phyloP scores from a whole-genome alignment of 495 filamentous ascomycete genomes.

The Cenococcum geophilum region DNA sequence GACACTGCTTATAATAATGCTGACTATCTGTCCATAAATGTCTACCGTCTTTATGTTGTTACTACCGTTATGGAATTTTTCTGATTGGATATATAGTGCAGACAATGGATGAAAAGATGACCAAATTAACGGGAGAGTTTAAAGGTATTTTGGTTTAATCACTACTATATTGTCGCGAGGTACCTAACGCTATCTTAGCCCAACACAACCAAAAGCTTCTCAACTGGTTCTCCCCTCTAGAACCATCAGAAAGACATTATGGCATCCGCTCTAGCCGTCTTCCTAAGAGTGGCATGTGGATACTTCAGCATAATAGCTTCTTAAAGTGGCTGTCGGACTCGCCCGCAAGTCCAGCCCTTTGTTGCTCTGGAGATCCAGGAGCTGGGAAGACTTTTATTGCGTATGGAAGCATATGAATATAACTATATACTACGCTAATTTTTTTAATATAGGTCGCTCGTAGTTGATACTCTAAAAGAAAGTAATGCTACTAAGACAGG shows the following conservation, averaged over 20 bases:
- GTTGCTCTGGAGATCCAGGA: not conserved
- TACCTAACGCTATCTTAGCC: not conserved
- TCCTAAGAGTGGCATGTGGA: not conserved
- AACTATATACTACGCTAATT: not conserved
- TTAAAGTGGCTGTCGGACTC: not conserved
- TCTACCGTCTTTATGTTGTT: not conserved
- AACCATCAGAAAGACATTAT: not conserved
- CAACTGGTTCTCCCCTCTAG: not conserved
- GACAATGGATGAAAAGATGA: not conserved
- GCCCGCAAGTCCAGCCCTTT: not conserved
- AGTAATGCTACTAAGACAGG: not conserved
- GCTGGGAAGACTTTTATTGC: not conserved
- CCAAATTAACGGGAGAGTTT: not conserved
- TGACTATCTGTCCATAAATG: not conserved
- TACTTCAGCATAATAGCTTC: not conserved
- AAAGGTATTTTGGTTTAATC: not conserved
- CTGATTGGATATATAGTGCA: not conserved
- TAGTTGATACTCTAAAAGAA: conserved; percentile 17
- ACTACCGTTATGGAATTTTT: not conserved
- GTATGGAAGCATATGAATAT: not conserved
- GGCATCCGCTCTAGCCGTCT: not conserved
- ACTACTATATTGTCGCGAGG: not conserved
- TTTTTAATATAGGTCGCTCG: conserved; percentile 9
- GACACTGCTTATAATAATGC: not conserved
- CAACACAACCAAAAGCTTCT: not conserved